A percentile compares a stretch with the other conserved stretches of the same genome.
These are phyloP conservation scores for Fusarium coicis DNA, from an alignment of 2,329 filamentous ascomycete genomes.

Conservation along the genomic window DNA sequence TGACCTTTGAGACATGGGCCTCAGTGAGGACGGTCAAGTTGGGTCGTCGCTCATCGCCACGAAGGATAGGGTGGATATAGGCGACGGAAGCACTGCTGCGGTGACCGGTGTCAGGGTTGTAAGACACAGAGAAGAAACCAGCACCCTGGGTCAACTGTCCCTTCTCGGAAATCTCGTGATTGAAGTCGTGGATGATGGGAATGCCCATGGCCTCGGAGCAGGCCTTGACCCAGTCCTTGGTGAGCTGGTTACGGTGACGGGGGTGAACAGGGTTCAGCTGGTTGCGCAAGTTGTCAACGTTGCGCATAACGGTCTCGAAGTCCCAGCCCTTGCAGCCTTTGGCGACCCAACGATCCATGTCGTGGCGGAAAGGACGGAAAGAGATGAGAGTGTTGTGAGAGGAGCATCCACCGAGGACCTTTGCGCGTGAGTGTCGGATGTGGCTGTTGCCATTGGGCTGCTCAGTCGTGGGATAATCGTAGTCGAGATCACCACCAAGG, in stretches of 20 bases:
- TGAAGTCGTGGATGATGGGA: constrained; percentile 86
- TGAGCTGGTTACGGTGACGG: constrained; percentile 88
- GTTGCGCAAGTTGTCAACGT: constrained; percentile 86
- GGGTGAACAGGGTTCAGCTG: constrained; percentile 90
- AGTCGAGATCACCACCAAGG: constrained; percentile 88
- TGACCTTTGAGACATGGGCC: constrained; percentile 86
- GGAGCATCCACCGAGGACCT: constrained; percentile 91
- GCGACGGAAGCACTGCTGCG: constrained; percentile 89
- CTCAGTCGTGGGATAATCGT: constrained; percentile 89
- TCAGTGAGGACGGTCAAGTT: constrained; percentile 90
- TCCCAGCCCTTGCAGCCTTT: constrained; percentile 87
- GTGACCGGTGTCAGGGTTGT: constrained; percentile 88
- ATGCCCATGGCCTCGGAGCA: constrained; percentile 84
- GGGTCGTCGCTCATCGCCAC: constrained; percentile 81
- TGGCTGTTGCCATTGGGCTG: constrained; percentile 92
- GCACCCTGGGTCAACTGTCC: constrained; percentile 80
- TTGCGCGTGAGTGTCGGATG: constrained; percentile 91
- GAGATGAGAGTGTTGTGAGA: constrained; percentile 95
- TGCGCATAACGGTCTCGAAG: constrained; percentile 84
- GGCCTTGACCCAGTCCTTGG: constrained; percentile 87
- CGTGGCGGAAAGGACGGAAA: constrained; percentile 90
- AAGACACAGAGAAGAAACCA: constrained; percentile 90
- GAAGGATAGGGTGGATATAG: constrained; percentile 91
- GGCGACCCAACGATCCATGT: constrained; percentile 84
- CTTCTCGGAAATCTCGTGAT: constrained; percentile 79